Conservation (phyloP, 164 flowering plant genomes). For the Platanus orientalis region DNA sequence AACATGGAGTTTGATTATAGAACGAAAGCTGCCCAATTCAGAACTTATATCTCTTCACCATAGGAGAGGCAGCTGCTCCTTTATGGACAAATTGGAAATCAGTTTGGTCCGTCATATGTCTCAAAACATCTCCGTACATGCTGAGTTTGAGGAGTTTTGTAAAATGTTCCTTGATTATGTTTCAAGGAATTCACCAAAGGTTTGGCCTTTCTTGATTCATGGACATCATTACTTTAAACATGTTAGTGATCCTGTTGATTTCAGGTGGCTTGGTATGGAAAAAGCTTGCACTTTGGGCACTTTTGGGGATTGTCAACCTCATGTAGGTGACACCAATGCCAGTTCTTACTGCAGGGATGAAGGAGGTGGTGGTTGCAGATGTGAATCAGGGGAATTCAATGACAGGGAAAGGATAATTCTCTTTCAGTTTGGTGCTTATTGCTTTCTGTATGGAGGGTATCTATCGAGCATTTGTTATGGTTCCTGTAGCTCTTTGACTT, state of each 20-base stretch:
- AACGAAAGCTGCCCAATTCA: constrained; percentile 11
- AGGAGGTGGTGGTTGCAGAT: constrained; percentile 2
- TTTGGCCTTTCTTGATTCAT: constrained; percentile 39
- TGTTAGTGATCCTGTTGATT: constrained; percentile 37
- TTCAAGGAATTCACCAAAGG: constrained; percentile 15
- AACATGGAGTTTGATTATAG: too few species aligned
- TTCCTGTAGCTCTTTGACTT: constrained; percentile 16
- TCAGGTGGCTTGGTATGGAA: constrained; percentile 31
- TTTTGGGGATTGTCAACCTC: too few species aligned
- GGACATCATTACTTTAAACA: constrained; percentile 26
- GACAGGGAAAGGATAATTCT: constrained; percentile 16
- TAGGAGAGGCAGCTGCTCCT: constrained; percentile 25
- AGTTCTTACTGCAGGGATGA: constrained; percentile 4
- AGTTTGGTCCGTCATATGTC: constrained; percentile 7
- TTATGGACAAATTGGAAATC: constrained; percentile 17
- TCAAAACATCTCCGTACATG: background rate
- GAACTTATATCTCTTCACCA: constrained; percentile 9
- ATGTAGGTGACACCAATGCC: background rate
- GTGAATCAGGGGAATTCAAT: constrained; percentile 10
- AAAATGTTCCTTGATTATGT: constrained; percentile 31
- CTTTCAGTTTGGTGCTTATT: constrained; percentile 41
- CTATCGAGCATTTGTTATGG: constrained; percentile 49
- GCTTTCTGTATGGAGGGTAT: constrained; percentile 47
- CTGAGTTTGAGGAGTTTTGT: constrained; percentile 30
- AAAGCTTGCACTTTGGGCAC: background rate